Evolutionary conservation across 352 stramenopile genomes (phyloP).

Genomic region (Phytophthora sansomeana): DNA sequence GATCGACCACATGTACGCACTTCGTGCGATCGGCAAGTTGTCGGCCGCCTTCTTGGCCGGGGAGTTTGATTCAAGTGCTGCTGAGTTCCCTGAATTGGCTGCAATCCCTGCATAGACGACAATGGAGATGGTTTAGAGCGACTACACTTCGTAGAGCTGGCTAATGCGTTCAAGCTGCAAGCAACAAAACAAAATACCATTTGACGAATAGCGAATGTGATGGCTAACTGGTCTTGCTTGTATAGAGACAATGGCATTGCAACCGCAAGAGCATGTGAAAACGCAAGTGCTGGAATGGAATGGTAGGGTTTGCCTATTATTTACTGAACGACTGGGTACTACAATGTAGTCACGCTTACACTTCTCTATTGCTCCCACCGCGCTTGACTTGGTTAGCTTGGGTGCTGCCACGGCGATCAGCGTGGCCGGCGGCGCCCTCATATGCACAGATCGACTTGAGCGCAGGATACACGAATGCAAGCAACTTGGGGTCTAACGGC

Average conservation of each 20-base stretch:
- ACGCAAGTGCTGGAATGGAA: too few species aligned
- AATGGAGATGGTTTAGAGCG: too few species aligned
- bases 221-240: too few species aligned
- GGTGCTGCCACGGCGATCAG: too few species aligned
- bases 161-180: too few species aligned
- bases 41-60: constrained; percentile 59
- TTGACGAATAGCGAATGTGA: too few species aligned
- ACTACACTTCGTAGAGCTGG: too few species aligned
- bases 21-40: constrained; percentile 52
- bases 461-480: constrained; percentile 16
- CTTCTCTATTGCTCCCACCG: constrained; percentile 25
- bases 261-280: too few species aligned
- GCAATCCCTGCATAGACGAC: too few species aligned
- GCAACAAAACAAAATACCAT: constrained; percentile 29
- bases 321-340: constrained; percentile 35
- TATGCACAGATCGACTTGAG: constrained; percentile 27
- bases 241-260: too few species aligned
- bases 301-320: too few species aligned
- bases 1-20: constrained; percentile 56
- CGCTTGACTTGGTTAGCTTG: too few species aligned
- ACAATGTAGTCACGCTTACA: constrained; percentile 30
- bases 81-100: constrained; percentile 49
- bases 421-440: constrained; percentile 21
- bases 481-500: constrained; percentile 5
- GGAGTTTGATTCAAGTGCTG: constrained; percentile 35